These are phyloP conservation scores for Metschnikowia anglica DNA, from an alignment of 805 yeast genomes.

Conservation along the genomic window DNA sequence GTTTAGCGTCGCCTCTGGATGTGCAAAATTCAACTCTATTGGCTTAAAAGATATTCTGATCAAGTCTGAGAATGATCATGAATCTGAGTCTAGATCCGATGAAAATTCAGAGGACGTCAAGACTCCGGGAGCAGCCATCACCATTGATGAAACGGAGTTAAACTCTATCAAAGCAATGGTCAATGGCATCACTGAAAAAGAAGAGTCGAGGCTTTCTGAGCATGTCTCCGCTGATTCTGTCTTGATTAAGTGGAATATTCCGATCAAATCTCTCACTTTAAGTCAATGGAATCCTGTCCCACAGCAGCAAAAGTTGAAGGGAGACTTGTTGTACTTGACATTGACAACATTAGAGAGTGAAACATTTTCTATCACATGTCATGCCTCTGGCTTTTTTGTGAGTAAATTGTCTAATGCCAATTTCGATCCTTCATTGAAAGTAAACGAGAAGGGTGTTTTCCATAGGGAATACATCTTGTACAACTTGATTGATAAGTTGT, in stretches of 20 bases:
- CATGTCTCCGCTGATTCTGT: slow-evolving; percentile 31
- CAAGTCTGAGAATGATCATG: slow-evolving; percentile 4
- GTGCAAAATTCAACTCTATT: slow-evolving; percentile 46
- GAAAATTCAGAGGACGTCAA: slow-evolving; percentile 15
- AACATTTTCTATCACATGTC: slow-evolving; percentile 73
- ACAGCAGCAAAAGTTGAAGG: slow-evolving; percentile 55
- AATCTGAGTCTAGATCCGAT: slow-evolving; percentile 4
- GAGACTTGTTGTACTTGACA: slow-evolving; percentile 77
- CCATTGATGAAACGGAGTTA: slow-evolving; percentile 33
- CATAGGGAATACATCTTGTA: slow-evolving; percentile 51
- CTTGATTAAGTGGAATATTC: slow-evolving; percentile 36
- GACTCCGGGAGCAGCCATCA: slow-evolving; percentile 9
- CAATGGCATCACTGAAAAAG: slow-evolving; percentile 8
- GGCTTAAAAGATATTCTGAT: slow-evolving; percentile 35
- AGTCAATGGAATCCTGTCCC: slow-evolving; percentile 91
- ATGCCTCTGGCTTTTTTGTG: slow-evolving; percentile 75
- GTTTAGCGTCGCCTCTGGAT: slow-evolving; percentile 48
- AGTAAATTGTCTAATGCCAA: slow-evolving; percentile 63
- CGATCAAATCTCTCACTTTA: slow-evolving; percentile 55
- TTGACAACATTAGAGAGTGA: slow-evolving; percentile 81
- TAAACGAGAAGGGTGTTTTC: slow-evolving; percentile 36
- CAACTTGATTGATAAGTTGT: slow-evolving; percentile 60
- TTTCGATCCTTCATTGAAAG: slow-evolving; percentile 64
- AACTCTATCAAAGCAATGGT: slow-evolving; percentile 18
- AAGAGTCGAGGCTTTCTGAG: slow-evolving; percentile 2